phyloP scores from a whole-genome alignment of 108 stramenopile genomes.

The Parietichytrium sp. region DNA sequence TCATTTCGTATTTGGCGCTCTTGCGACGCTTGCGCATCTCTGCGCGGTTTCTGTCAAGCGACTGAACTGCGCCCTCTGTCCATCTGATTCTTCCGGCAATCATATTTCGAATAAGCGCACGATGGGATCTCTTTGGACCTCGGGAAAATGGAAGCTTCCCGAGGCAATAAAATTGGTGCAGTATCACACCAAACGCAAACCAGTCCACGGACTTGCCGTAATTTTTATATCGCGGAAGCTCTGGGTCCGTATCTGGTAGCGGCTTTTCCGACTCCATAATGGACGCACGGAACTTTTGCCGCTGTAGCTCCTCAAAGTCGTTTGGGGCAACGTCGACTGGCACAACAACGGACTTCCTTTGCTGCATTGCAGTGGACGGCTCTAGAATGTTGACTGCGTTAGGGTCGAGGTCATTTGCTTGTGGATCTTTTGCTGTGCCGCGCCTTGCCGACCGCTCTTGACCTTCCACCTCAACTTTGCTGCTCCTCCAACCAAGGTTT shows the following conservation, averaged over 20 bases:
- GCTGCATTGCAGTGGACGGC: too few relatives aligned
- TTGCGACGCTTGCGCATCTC: background rate
- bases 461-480: too few relatives aligned
- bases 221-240: background rate
- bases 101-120: conserved; percentile 25
- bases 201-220: conserved; percentile 20
- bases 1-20: background rate
- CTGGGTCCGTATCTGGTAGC: conserved; percentile 16
- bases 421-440: too few relatives aligned
- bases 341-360: too few relatives aligned
- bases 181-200: conserved; percentile 14
- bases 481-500: background rate
- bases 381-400: too few relatives aligned
- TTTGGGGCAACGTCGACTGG: too few relatives aligned
- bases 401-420: too few relatives aligned
- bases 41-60: background rate
- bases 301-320: too few relatives aligned
- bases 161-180: conserved; percentile 29
- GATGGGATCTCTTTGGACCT: conserved; percentile 36
- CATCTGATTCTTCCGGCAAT: background rate
- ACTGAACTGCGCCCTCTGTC: conserved; percentile 18
- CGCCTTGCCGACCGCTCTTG: too few relatives aligned
- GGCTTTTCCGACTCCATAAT: too few relatives aligned
- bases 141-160: background rate
- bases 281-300: too few relatives aligned